Evolutionary conservation across 306 rosid genomes (phyloP), one percentile per base, ranked within the genome.

Genomic region (Inga leiocalycina): DNA sequence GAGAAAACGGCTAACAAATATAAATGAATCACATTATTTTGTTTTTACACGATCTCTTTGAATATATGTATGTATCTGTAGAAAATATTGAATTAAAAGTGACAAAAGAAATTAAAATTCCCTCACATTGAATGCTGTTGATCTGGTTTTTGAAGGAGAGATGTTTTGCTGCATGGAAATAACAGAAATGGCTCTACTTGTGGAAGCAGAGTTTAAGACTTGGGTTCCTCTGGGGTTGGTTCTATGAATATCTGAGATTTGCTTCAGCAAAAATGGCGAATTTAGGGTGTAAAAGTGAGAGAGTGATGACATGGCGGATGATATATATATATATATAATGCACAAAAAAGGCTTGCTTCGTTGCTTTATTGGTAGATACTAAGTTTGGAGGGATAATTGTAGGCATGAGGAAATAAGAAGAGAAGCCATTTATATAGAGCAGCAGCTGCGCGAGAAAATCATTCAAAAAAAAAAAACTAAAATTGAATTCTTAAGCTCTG

Each of bases 231-330:
- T 39, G 27, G 74, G 34, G 3, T 76, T 77, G 22, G 52, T 30
- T 10, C 32, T 37, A 19, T 15, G 41, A 16, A 70, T 44, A 45
- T 69, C 45, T 22, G 74, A 83, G 54, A 3, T 15, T 77, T 78
- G 68, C 78, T 81, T 65, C 32, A 7, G 64, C 20, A 56, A 56
- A 56, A 56, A 20, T 56, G 65, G 65, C 32, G 65, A n/a, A 32
- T 59, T 59, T 0, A 7, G 65, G 13, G 65, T n/a, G 65, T 10
- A 59, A 20, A n/a, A 9, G 32, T 59, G 65, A 22, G 34, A 0
- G 32, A 59, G 65, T 48, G 3, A 48, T n/a, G 32, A 22, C 65
- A 59, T 59, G 49, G 79, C 70, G n/a, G 69, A 59, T 20, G 32
- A 20, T 10, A 12, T 7, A 32, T n/a, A 56, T 19, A 56, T 56